These are phyloP conservation scores for Sporisorium iseilematis-ciliati DNA, from an alignment of 1,284 basidiomycete genomes.

Conservation along the genomic window DNA sequence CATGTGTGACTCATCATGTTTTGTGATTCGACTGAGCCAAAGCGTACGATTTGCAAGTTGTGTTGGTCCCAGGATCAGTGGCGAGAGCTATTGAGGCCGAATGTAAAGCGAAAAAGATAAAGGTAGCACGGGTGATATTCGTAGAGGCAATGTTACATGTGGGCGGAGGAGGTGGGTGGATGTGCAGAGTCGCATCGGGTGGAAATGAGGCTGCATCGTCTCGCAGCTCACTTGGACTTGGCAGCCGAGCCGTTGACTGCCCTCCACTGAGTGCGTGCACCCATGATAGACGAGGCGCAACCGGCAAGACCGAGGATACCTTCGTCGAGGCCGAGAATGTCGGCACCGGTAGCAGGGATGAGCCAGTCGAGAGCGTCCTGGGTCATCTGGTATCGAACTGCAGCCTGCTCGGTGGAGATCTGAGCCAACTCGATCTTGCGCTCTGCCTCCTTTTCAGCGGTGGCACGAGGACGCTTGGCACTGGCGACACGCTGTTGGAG, in stretches of 20 bases:
- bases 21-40: background rate
- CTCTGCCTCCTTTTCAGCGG: constrained; percentile 78
- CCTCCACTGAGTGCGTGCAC: constrained; percentile 67
- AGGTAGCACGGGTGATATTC: constrained; percentile 11
- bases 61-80: too few species aligned
- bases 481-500: constrained; percentile 59
- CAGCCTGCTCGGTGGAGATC: constrained; percentile 77
- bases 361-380: constrained; percentile 86
- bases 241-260: constrained; percentile 65
- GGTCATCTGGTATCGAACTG: constrained; percentile 80
- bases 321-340: constrained; percentile 84
- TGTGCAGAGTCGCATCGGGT: too few species aligned
- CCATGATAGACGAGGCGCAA: constrained; percentile 63
- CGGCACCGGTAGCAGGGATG: constrained; percentile 87
- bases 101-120: background rate
- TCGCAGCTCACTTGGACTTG: constrained; percentile 47
- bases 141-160: constrained; percentile 11
- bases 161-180: background rate
- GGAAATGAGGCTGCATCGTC: background rate
- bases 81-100: too few species aligned
- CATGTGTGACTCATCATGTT: background rate
- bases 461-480: constrained; percentile 70
- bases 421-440: constrained; percentile 76
- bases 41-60: too few species aligned
- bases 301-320: constrained; percentile 73